Evolutionary conservation across 2,329 filamentous ascomycete species (phyloP), one percentile per base, ranked within the genome.

Genomic region (Lachnellula subtilissima): DNA sequence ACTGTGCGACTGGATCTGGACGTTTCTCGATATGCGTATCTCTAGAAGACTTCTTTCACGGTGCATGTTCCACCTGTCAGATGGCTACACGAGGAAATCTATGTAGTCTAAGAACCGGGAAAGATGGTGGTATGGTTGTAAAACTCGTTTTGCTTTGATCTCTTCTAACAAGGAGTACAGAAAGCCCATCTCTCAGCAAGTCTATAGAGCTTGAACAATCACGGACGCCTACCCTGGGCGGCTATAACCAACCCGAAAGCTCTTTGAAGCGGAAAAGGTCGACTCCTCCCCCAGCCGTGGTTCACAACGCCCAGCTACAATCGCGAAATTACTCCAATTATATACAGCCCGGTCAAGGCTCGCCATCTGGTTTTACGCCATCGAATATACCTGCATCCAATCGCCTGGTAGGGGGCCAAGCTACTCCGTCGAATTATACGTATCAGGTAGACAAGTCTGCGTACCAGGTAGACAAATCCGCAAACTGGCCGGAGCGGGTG

Each of bases 21-120:
- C 52, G 63, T 14, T 66, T 66, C 22, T 48, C 59, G 3, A 2
- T 54, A 7, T 66, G 64, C 39, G 46, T 66, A 14, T 53, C 55
- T 32, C 48, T 61, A 8, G 59, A 59, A 12, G 56, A 52, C n/a
- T 66, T 55, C 54, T 65, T 64, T 32, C 36, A 55, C 46, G 63
- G 63, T 6, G 60, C 64, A 17, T 66, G 64, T 39, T 58, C 61
- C n/a, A 65, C 63, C 14, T 66, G 64, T 52, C 60, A 65, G 17
- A 59, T 64, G 59, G 56, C 45, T 19, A 59, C 60, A 8, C 61
- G 61, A 28, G 63, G 63, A 3, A 63, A 62, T 49, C 22, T 56
- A 6, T 65, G 64, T 36, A 60, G 52, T 54, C 43, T 65, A 14
- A 59, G 63, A 35, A 54, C 40, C 11, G 57, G 53, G 28, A 28